These are phyloP conservation scores for Solanum virginianum DNA, from an alignment of 257 asterid species.

Conservation along the genomic window DNA sequence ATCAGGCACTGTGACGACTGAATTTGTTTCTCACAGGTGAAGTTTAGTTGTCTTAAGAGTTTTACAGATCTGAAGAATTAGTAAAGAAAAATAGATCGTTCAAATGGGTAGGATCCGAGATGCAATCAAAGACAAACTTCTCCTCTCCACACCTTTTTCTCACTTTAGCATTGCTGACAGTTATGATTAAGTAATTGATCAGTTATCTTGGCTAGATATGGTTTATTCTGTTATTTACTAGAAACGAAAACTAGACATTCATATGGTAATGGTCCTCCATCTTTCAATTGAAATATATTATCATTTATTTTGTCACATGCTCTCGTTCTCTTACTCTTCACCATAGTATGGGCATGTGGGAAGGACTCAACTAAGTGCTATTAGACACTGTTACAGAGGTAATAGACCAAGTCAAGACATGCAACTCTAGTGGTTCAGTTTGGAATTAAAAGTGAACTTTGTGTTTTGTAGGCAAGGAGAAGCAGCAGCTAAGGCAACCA, in stretches of 20 bases:
- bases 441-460: background rate
- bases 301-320: background rate
- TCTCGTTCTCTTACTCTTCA: background rate
- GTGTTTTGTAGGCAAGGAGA: constrained; percentile 58
- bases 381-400: background rate
- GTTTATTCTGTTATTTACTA: background rate
- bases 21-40: constrained; percentile 76
- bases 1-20: constrained; percentile 81
- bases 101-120: background rate
- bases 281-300: background rate
- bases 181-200: background rate
- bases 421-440: background rate
- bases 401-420: background rate
- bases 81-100: background rate
- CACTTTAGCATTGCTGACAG: background rate
- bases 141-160: background rate
- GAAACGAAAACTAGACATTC: background rate
- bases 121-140: background rate
- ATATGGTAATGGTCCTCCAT: background rate
- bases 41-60: background rate
- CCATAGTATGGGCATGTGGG: background rate
- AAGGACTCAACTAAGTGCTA: background rate
- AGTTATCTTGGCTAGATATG: background rate
- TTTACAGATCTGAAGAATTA: background rate
- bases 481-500: constrained; percentile 84